Base-by-base conservation (phyloP, 768 basidiomycete species). In the Crucibulum laeve region DNA sequence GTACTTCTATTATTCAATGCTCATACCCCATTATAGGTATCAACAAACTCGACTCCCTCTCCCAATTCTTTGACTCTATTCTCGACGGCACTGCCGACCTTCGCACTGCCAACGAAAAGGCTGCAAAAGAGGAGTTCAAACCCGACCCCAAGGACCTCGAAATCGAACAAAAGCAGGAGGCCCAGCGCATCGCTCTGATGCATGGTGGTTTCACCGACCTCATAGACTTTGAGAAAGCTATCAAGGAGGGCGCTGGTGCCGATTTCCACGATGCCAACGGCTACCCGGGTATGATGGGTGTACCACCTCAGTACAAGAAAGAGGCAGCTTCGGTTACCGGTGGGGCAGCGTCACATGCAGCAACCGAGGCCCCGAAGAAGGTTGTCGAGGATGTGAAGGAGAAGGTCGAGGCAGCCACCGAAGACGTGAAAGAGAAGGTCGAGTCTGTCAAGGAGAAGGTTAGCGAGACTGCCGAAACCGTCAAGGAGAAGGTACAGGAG, bases 41-140 rank as follows among this genome's bases (percentile, higher is more conserved):
- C 25, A 74, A 71, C 54, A 94, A 94, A 65, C 74, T 80, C 49
- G 86, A 91, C 41, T 73, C 84, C 2, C 67, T 95, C 30, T 75
- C 75, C 47, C 79, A 81, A 53, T 88, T 84, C 68, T 83, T 86
- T 59, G 82, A 78, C 51, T 79, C 82, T 0, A 69, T 89, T 25
- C 54, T 86, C 14, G 81, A 86, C 46, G 87, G 86, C 41, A 77
- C 81, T 3, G 79, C 68, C 2, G 77, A 85, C 51, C 69, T 87
- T 42, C 61, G 63, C 13, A 57, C 58, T 15, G 47, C 65, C 46
- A 70, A 70, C 48, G 64, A 71, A 55, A 51, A 64, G 52, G 61
- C 70, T 28, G 60, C 61, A 38, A 46, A 55, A 11, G 73, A 77
- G 44, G 70, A 73, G 50, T 68, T 61, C 48, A 63, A 64, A 7